These are phyloP conservation scores for Cryptococcus neoformans DNA, from an alignment of 1,284 basidiomycete species.

Conservation along the genomic window DNA sequence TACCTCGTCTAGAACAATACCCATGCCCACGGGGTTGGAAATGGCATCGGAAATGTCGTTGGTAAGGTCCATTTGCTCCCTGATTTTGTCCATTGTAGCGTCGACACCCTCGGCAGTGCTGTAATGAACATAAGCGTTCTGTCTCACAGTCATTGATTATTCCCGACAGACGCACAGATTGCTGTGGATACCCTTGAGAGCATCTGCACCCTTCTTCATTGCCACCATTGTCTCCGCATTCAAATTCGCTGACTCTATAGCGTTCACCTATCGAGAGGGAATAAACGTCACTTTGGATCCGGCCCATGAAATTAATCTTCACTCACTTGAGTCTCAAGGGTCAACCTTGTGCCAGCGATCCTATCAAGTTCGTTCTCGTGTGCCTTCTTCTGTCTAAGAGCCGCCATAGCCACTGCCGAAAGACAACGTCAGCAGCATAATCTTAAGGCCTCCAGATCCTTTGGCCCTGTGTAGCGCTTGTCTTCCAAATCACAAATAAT, in stretches of 20 bases:
- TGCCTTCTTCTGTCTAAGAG: constrained; percentile 93
- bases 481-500: background rate
- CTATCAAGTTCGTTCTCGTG: constrained; percentile 85
- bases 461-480: background rate
- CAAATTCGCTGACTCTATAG: constrained; percentile 95
- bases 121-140: background rate
- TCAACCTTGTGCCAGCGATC: constrained; percentile 81
- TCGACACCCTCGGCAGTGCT: constrained; percentile 93
- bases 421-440: background rate
- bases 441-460: background rate
- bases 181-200: constrained; percentile 87
- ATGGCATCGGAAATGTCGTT: constrained; percentile 96
- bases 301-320: no score
- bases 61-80: constrained; percentile 90
- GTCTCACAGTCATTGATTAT: background rate
- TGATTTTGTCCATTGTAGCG: constrained; percentile 81
- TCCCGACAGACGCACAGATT: constrained; percentile 64
- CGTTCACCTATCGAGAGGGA: constrained; percentile 63
- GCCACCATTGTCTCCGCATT: constrained; percentile 98
- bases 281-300: background rate
- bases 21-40: constrained; percentile 70
- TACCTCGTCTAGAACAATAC: constrained; percentile 70
- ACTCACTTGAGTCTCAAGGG: constrained; percentile 82
- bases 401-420: constrained; percentile 72
- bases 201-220: constrained; percentile 95